A percentile compares a stretch with the other conserved stretches of the same genome.
phyloP scores from a whole-genome alignment of 495 filamentous ascomycete species.

The Penicillium odoratum region DNA sequence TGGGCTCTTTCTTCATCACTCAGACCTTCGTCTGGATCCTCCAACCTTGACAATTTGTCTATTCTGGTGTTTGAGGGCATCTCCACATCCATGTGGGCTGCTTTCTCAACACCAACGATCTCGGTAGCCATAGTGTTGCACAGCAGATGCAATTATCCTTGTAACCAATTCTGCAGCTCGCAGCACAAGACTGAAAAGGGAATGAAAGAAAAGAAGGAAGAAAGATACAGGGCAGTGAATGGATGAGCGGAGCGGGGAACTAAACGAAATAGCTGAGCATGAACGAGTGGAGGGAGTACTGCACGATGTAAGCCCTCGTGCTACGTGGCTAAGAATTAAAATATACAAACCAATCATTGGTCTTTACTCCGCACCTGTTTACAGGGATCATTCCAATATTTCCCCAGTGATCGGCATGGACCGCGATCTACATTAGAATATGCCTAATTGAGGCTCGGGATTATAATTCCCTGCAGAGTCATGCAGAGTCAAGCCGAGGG shows the following conservation, averaged over 20 bases:
- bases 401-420: neutral
- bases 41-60: conserved; percentile 27
- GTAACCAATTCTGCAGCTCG: neutral
- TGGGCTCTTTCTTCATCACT: conserved; percentile 64
- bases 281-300: neutral
- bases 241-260: neutral
- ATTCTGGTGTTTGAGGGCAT: conserved; percentile 9
- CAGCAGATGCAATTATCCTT: neutral
- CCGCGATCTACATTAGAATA: neutral
- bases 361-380: neutral
- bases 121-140: neutral
- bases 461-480: neutral
- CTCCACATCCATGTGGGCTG: conserved; percentile 21
- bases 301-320: neutral
- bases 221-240: neutral
- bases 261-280: neutral
- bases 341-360: neutral
- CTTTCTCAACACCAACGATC: neutral
- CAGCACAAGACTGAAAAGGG: neutral
- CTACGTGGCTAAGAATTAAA: neutral
- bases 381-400: neutral
- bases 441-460: neutral
- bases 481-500: neutral
- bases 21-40: conserved; percentile 69
- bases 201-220: neutral